Evolutionary conservation across 148 eudicot species (phyloP), one percentile per base, ranked within the genome.

Genomic region (Chenopodium berlandieri): DNA sequence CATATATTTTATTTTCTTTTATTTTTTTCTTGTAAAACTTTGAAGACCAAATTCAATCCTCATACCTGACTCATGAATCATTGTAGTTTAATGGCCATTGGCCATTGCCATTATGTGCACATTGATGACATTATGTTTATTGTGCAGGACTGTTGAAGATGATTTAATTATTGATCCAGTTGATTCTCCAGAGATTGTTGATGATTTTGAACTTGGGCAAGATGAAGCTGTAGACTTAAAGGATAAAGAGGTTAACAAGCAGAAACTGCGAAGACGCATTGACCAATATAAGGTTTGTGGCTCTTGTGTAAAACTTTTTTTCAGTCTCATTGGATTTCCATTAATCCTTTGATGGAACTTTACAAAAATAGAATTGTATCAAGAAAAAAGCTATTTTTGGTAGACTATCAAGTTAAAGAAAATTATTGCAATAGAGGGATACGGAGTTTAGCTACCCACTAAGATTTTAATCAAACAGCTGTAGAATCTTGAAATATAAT

Each of bases 191-290:
- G 98, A 95, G 75, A 88, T 95, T 63, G 44, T 94, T 81, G 99
- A 95, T 86, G 99, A 95, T 88, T 92, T 95, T 90, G 98, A 95
- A 79, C 83, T 94, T 75, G 97, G 94, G 71, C 99, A 92, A 83
- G 99, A 90, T 76, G 99, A 94, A 90, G 94, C 80, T 73, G 92
- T 95, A 73, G 98, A 94, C 75, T 92, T 95, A 62, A 95, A 95
- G 86, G 99, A 93, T 85, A 94, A 90, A 78, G 94, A 89, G 78
- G 92, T 87, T 81, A 93, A 95, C 84, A 87, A 86, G 86, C 89
- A 92, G 87, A 95, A 95, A 79, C 80, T 95, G 80, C 87, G 88
- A 82, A 87, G 95, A 56, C 97, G 99, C 23, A 78, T 90, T 84
- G 86, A 84, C 78, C 97, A 88, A 75, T 94, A 83, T 88, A 95